phyloP scores from a whole-genome alignment of 2,329 filamentous ascomycete species.

The Colletotrichum sojae region DNA sequence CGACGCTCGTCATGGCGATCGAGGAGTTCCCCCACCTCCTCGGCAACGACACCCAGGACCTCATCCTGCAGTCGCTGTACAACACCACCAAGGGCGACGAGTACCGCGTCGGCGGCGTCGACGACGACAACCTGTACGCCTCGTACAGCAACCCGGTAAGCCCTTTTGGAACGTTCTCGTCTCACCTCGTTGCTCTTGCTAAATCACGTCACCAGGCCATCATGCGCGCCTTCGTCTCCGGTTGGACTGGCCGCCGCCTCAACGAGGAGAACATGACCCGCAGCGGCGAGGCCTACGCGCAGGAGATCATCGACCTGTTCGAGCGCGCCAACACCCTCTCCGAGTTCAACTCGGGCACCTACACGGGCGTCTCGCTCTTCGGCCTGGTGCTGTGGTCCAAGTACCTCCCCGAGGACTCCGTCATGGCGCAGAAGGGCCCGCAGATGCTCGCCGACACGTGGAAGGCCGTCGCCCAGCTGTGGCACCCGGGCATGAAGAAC shows the following conservation, averaged over 20 bases:
- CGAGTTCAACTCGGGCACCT: conserved; percentile 75
- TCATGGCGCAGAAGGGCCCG: conserved; percentile 66
- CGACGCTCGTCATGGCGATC: conserved; percentile 69
- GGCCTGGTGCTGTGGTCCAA: conserved; percentile 72
- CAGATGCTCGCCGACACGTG: conserved; percentile 68
- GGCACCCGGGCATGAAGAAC: conserved; percentile 72
- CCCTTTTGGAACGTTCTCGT: neutral
- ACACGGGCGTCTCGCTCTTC: conserved; percentile 73
- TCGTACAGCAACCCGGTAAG: conserved; percentile 70
- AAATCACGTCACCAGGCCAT: conserved; percentile 51
- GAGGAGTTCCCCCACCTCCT: conserved; percentile 70
- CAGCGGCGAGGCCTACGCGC: conserved; percentile 69
- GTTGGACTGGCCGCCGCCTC: conserved; percentile 69
- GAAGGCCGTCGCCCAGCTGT: conserved; percentile 66
- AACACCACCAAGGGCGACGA: conserved; percentile 71
- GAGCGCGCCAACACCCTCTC: conserved; percentile 69
- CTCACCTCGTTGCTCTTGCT: neutral
- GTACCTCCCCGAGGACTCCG: conserved; percentile 67
- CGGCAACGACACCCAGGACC: conserved; percentile 50
- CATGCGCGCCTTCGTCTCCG: conserved; percentile 74
- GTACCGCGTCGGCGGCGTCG: conserved; percentile 72
- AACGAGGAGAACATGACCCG: conserved; percentile 72
- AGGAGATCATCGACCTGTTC: conserved; percentile 70
- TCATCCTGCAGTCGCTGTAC: conserved; percentile 67
- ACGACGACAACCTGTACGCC: conserved; percentile 73